These are phyloP conservation scores for Fusarium sp. DNA, from an alignment of 2,329 filamentous ascomycete genomes.

Conservation along the genomic window DNA sequence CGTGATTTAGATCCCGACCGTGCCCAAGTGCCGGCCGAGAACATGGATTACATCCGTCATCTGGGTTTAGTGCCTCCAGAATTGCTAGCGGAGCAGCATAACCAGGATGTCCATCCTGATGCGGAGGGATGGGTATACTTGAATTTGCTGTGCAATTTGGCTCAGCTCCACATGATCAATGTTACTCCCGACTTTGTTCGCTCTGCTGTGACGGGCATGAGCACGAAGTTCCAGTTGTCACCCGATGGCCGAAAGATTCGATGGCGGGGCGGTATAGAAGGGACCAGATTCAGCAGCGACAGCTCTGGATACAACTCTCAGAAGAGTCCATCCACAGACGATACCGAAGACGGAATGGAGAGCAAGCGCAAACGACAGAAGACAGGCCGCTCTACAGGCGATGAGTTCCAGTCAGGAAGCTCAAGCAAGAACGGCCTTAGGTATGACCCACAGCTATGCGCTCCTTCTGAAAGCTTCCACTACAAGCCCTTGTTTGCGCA, in stretches of 20 bases:
- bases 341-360: slow-evolving; percentile 59
- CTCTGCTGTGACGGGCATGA: slow-evolving; percentile 76
- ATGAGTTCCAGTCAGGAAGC: slow-evolving; percentile 52
- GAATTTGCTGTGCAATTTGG: slow-evolving; percentile 83
- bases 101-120: slow-evolving; percentile 67
- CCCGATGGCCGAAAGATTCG: slow-evolving; percentile 81
- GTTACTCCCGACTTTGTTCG: slow-evolving; percentile 84
- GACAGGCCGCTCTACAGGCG: slow-evolving; percentile 52
- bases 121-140: slow-evolving; percentile 84
- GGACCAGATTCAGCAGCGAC: slow-evolving; percentile 75
- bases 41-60: slow-evolving; percentile 83
- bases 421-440: slow-evolving; percentile 57
- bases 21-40: slow-evolving; percentile 79
- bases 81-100: slow-evolving; percentile 58
- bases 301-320: slow-evolving; percentile 64
- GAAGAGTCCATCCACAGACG: slow-evolving; percentile 63
- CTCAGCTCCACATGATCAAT: slow-evolving; percentile 86
- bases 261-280: slow-evolving; percentile 78
- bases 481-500: slow-evolving; percentile 74
- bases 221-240: slow-evolving; percentile 81
- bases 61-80: slow-evolving; percentile 75
- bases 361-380: slow-evolving; percentile 62
- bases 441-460: slow-evolving; percentile 54
- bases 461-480: slow-evolving; percentile 65
- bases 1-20: slow-evolving; percentile 82